These are phyloP conservation scores for Vigna angularis DNA, from an alignment of 306 rosid genomes.

Conservation along the genomic window DNA sequence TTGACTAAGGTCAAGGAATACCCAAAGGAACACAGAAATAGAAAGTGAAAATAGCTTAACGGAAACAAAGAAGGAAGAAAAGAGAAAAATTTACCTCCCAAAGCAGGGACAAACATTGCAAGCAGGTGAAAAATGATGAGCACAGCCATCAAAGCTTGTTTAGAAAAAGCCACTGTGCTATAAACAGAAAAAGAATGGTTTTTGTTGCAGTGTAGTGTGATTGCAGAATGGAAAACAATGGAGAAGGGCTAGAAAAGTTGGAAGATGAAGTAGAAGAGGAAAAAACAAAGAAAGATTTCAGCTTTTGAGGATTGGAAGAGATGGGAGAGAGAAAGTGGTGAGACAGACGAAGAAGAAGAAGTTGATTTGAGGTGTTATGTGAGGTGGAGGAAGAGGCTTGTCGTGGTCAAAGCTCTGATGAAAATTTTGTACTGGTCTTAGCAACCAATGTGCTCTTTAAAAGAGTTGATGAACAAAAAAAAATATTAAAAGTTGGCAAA, in stretches of 20 bases:
- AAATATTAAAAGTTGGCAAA: no score
- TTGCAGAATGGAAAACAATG: slow-evolving; percentile 22
- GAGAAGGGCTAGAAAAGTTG: slow-evolving; percentile 9
- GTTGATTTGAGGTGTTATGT: not conserved
- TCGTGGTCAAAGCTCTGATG: slow-evolving; percentile 23
- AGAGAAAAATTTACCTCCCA: slow-evolving; percentile 59
- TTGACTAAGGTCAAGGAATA: not conserved
- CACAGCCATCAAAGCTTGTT: slow-evolving; percentile 57
- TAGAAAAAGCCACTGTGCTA: not conserved
- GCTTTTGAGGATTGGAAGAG: slow-evolving; percentile 45
- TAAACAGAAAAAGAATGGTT: slow-evolving; percentile 25
- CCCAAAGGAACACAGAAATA: slow-evolving; percentile 6
- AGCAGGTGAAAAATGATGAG: slow-evolving; percentile 56
- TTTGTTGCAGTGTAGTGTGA: not conserved
- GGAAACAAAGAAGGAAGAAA: not conserved
- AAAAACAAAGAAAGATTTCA: slow-evolving; percentile 38
- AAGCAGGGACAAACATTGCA: slow-evolving; percentile 58
- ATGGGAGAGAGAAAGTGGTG: slow-evolving; percentile 14
- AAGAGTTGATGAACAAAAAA: not conserved
- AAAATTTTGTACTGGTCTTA: not conserved
- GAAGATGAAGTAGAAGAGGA: slow-evolving; percentile 24
- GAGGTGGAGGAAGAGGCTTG: slow-evolving; percentile 5
- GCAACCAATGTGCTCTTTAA: not conserved
- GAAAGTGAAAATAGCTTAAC: not conserved
- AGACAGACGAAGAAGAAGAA: not conserved